These are phyloP conservation scores for Paecilomyces niveus DNA, from an alignment of 2,329 filamentous ascomycete genomes.

Conservation along the genomic window DNA sequence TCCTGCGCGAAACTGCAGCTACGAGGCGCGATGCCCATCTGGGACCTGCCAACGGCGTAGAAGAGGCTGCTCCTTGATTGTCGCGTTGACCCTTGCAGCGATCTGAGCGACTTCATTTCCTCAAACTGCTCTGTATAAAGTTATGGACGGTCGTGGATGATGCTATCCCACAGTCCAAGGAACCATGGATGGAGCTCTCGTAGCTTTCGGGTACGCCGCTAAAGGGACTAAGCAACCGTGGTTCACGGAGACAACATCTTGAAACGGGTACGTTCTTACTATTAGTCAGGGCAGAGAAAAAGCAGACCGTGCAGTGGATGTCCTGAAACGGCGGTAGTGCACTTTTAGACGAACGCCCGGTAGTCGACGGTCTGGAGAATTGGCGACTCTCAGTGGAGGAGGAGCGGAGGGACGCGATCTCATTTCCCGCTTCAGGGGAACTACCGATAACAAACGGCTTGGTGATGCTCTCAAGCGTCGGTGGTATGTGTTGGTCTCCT, in stretches of 20 bases:
- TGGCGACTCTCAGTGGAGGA: not conserved
- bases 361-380: not conserved
- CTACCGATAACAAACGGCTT: not conserved
- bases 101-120: not conserved
- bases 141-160: not conserved
- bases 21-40: not conserved
- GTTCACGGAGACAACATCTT: not conserved
- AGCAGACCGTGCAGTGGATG: not conserved
- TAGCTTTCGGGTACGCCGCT: not conserved
- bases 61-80: not conserved
- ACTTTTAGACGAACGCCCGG: not conserved
- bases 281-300: not conserved
- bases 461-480: not conserved
- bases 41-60: not conserved
- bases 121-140: not conserved
- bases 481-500: not conserved
- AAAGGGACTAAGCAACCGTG: not conserved
- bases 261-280: not conserved
- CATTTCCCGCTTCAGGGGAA: not conserved
- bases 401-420: not conserved
- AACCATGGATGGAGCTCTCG: not conserved
- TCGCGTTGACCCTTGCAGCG: not conserved
- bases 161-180: not conserved
- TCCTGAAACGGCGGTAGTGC: not conserved
- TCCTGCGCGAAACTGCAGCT: not conserved